Percentiles rank a stretch among this genome's conserved stretches.
Conservation (phyloP, 495 filamentous ascomycete genomes). For the Tuber calosporum region DNA sequence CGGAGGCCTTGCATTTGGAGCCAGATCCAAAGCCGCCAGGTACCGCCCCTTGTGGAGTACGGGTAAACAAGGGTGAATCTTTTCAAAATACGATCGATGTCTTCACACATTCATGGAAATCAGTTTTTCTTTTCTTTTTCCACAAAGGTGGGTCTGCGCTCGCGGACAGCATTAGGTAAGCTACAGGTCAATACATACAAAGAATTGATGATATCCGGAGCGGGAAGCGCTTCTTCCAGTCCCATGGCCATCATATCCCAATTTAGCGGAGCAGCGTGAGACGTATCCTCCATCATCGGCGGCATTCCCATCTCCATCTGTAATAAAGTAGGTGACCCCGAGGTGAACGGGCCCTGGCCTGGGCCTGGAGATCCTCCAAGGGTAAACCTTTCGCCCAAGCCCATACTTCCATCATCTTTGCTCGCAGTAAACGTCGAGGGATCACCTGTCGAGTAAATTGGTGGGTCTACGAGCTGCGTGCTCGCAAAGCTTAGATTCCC, state of each 20-base stretch:
- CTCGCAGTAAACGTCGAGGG: slow-evolving; percentile 8
- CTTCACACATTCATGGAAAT: slow-evolving; percentile 44
- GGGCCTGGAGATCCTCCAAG: slow-evolving; percentile 7
- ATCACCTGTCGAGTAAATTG: slow-evolving; percentile 18
- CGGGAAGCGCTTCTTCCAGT: slow-evolving; percentile 82
- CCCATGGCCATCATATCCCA: slow-evolving; percentile 96
- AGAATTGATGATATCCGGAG: slow-evolving; percentile 81
- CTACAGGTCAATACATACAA: slow-evolving; percentile 53
- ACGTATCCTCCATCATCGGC: slow-evolving; percentile 35
- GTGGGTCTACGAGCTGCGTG: slow-evolving; percentile 19
- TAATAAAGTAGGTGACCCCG: slow-evolving; percentile 15
- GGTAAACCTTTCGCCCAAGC: slow-evolving; percentile 15
- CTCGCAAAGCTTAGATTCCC: slow-evolving; percentile 31
- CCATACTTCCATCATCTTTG: slow-evolving; percentile 16
- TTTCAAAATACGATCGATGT: slow-evolving; percentile 81
- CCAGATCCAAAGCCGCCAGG: slow-evolving; percentile 72
- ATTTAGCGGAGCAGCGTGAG: slow-evolving; percentile 10
- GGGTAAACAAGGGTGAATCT: slow-evolving; percentile 74
- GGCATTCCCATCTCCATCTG: slow-evolving; percentile 35
- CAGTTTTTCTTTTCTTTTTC: background rate
- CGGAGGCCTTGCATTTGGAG: slow-evolving; percentile 77
- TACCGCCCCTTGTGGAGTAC: slow-evolving; percentile 86
- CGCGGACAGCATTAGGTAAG: background rate
- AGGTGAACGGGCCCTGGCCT: slow-evolving; percentile 25
- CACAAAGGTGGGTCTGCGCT: background rate